Evolutionary conservation across 352 stramenopile genomes (phyloP).

Genomic region (Globisporangium acanthophoron): DNA sequence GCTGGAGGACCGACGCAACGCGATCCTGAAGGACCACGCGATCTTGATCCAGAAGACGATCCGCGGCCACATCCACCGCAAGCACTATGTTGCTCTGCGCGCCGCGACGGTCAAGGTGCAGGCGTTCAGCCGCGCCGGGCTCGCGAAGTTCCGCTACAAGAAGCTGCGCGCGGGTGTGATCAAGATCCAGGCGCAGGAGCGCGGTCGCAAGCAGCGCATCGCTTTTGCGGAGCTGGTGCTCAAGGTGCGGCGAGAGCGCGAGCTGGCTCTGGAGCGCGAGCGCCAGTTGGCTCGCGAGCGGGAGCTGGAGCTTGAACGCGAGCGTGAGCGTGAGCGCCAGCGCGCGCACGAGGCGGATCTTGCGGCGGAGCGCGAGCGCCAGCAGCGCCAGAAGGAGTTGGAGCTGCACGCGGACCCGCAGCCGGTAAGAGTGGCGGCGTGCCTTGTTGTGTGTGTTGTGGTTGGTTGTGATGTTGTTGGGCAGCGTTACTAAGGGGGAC

Average conservation of each 20-base stretch:
- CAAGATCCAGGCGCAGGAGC: conserved; percentile 44
- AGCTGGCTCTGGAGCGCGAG: conserved; percentile 32
- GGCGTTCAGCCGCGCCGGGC: conserved; percentile 30
- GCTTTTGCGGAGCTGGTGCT: conserved; percentile 41
- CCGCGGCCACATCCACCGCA: conserved; percentile 49
- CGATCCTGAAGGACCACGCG: conserved; percentile 69
- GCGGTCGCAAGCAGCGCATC: conserved; percentile 59
- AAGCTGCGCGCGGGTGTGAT: conserved; percentile 39
- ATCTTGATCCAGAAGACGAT: conserved; percentile 75
- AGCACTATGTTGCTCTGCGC: conserved; percentile 44
- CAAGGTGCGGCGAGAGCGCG: conserved; percentile 34
- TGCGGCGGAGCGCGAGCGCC: conserved; percentile 24
- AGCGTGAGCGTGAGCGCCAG: conserved; percentile 22
- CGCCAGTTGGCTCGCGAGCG: conserved; percentile 30
- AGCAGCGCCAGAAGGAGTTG: conserved; percentile 27
- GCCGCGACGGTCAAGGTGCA: conserved; percentile 47
- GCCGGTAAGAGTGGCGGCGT: conserved; percentile 35
- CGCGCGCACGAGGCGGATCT: conserved; percentile 15
- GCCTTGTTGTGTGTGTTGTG: not conserved
- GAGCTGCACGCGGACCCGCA: conserved; percentile 38
- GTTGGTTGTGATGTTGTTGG: not conserved
- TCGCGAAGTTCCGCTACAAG: conserved; percentile 37
- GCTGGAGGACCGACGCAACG: conserved; percentile 83
- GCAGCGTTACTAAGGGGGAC: conserved; percentile 45
- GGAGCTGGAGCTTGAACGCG: conserved; percentile 21